Base-by-base conservation (phyloP, 1,139 yeast species). In the Candida pseudoviswanathii region DNA sequence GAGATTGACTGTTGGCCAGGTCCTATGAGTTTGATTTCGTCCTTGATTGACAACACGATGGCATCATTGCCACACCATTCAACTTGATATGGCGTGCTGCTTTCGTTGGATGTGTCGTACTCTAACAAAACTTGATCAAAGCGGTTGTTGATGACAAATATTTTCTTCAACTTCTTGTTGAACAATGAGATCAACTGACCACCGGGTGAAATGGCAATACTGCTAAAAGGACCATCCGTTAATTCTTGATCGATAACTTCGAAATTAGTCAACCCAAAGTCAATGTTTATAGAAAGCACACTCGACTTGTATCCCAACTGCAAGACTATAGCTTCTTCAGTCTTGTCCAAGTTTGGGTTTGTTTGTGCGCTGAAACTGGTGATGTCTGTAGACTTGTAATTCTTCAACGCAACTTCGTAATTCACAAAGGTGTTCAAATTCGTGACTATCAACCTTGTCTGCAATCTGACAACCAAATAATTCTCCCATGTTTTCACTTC, bases 41-140 rank as follows among this genome's bases (percentile, higher is more conserved):
- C 95, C 4, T 78, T 72, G 51, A 80, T 75, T 0, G 84, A 71
- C 31, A 82, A 42, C 0, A 84, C 84, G 1, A 91, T 83, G 0
- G 95, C 90, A 68, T 90, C 96, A 57, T 86, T 84, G 0, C 94
- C 90, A 65, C 96, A 89, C 97, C 97, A 92, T 52, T 77, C 78
- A 9, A 89, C 68, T 54, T 80, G 80, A 37, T 66, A 61, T 1
- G 76, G 66, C 60, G 75, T 22, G 44, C 68, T 55, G 40, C 74
- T 65, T 53, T 70, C 77, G 51, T 64, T 68, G 24, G 71, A 61
- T 1, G 73, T 65, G 49, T 75, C 75, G 49, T 80, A 80, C 48
- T 82, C 85, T 34, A 83, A 68, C n/a, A 86, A 65, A 3, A 77
- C 73, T 42, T 75, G 76, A 49, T 76, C 73, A 54, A 85, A 82